These are phyloP conservation scores for Acer saccharum DNA, from an alignment of 345 rosid genomes.

Conservation along the genomic window DNA sequence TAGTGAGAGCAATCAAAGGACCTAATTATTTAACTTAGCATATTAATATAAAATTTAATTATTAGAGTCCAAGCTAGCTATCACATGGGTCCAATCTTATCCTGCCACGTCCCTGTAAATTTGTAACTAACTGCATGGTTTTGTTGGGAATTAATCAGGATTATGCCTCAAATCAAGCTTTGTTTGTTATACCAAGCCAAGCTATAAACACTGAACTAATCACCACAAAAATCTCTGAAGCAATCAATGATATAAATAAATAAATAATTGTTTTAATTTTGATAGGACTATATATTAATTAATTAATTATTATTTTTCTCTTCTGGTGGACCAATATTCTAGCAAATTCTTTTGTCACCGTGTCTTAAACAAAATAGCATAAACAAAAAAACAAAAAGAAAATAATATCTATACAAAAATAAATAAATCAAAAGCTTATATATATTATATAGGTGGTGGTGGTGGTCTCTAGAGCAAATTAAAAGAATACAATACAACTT, in stretches of 20 bases:
- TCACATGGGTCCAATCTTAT: neutral
- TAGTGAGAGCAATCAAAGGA: conserved; percentile 11
- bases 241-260: neutral
- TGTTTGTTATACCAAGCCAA: neutral
- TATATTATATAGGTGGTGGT: neutral
- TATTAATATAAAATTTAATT: too few species aligned
- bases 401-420: neutral
- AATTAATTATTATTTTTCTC: neutral
- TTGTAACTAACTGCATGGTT: neutral
- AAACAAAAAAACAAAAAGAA: neutral
- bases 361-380: neutral
- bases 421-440: neutral
- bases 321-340: neutral
- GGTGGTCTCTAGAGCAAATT: neutral
- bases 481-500: conserved; percentile 20
- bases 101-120: conserved; percentile 2
- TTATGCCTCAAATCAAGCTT: neutral
- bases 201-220: neutral
- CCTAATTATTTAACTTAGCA: neutral
- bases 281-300: too few species aligned
- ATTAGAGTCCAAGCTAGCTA: neutral
- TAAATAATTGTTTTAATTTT: too few species aligned
- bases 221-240: neutral
- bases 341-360: conserved; percentile 8
- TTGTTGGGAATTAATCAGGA: neutral